These are phyloP conservation scores for Tylopilus vinaceipallidus DNA, from an alignment of 768 basidiomycete genomes.

Conservation along the genomic window DNA sequence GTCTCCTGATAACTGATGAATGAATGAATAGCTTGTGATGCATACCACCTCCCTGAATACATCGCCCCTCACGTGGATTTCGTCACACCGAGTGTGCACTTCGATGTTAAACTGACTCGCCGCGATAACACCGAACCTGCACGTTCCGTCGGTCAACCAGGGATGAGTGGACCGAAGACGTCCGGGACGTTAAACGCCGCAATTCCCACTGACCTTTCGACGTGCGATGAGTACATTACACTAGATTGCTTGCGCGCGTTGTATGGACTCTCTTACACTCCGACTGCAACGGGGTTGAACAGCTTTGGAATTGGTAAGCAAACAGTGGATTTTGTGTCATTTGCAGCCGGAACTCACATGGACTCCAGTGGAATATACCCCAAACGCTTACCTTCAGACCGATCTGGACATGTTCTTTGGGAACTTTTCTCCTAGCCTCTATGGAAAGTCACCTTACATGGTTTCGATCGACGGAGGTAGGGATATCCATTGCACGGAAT, in stretches of 20 bases:
- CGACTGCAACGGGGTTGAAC: slow-evolving; percentile 17
- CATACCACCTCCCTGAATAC: slow-evolving; percentile 33
- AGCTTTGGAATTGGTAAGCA: slow-evolving; percentile 30
- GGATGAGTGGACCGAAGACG: slow-evolving; percentile 22
- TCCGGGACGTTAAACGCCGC: slow-evolving; percentile 6
- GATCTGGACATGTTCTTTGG: slow-evolving; percentile 31
- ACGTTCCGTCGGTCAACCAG: slow-evolving; percentile 16
- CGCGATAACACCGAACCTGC: slow-evolving; percentile 13
- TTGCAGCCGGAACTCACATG: background rate
- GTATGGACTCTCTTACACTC: slow-evolving; percentile 22
- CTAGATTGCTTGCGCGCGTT: slow-evolving; percentile 31
- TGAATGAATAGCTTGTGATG: slow-evolving; percentile 27
- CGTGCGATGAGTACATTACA: slow-evolving; percentile 30
- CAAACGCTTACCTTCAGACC: slow-evolving; percentile 28
- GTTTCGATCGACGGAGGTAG: slow-evolving; percentile 34
- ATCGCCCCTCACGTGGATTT: slow-evolving; percentile 34
- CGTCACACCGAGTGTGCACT: slow-evolving; percentile 34
- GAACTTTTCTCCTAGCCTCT: slow-evolving; percentile 24
- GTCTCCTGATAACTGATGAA: slow-evolving; percentile 4
- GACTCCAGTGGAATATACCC: slow-evolving; percentile 33
- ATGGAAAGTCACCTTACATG: slow-evolving; percentile 26
- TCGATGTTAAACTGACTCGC: slow-evolving; percentile 24
- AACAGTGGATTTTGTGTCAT: background rate
- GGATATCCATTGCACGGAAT: background rate
- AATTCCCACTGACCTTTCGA: slow-evolving; percentile 12